Evolutionary conservation across 2,329 filamentous ascomycete species (phyloP), one percentile per base, ranked within the genome.

Genomic region (Xylaria sp.): DNA sequence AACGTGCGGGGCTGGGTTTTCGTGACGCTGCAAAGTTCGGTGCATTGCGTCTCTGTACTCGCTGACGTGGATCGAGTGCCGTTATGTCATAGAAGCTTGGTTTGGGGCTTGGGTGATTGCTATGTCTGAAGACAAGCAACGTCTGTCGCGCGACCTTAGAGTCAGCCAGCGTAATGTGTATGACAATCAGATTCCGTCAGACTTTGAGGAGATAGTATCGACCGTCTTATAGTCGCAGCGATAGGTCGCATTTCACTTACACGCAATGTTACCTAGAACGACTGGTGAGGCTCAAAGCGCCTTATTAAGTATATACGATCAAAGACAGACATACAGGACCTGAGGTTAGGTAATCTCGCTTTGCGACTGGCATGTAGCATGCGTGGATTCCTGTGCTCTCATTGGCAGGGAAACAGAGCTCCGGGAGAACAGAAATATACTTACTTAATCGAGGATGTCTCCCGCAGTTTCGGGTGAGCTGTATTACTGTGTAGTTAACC

Each of bases 391-490:
- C 34, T 37, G 10, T 37, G 10, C 34, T 8, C 48, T 65, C 23
- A 52, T 59, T 59, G 46, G 63, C 55, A 55, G 48, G 55, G 46
- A 54, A 60, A 31, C 12, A 57, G 15, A 57, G 6, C 56, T 46
- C 62, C 54, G 55, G 37, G 25, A 41, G 51, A 37, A n/a, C 31
- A 58, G 8, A n/a, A 51, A 39, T 18, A 55, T 31, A 37, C 37
- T 55, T 54, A 39, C 48, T 65, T 39, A 46, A 56, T 65, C 63
- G 51, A 58, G 52, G 20, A 58, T n/a, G 51, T 56, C 28, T 63
- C 6, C 51, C 58, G 65, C n/a, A 57, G n/a, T 41, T 25, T 57
- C 34, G 65, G 57, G n/a, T 41, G 44, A 34, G 31, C 58, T 66
- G 56, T n/a, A 23, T 31, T 41, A 20, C 46, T 28, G 12, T 34